These are phyloP conservation scores for Scheffersomyces parashehatae DNA, from an alignment of 1,139 yeast species.

Conservation along the genomic window DNA sequence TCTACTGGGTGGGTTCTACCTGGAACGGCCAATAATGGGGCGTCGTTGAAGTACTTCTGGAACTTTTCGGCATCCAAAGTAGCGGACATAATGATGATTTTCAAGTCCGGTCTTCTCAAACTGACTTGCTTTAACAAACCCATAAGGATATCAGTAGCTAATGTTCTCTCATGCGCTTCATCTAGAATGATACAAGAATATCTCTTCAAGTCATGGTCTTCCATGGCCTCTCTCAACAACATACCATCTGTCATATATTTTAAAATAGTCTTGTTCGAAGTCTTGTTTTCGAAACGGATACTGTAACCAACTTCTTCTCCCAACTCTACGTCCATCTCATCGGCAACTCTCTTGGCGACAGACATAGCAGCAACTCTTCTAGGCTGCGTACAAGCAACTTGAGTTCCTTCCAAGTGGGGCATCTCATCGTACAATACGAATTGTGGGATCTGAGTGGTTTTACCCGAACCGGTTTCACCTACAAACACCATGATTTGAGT, in stretches of 20 bases:
- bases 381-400: slow-evolving; percentile 96
- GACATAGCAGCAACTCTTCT: slow-evolving; percentile 98
- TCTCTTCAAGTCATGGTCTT: slow-evolving; percentile 76
- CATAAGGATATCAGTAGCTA: slow-evolving; percentile 96
- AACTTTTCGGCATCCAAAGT: slow-evolving; percentile 97
- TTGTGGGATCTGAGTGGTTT: slow-evolving; percentile 96
- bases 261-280: slow-evolving; percentile 74
- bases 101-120: slow-evolving; percentile 78
- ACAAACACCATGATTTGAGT: slow-evolving; percentile 97
- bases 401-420: slow-evolving; percentile 75
- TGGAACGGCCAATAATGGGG: slow-evolving; percentile 94
- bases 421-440: slow-evolving; percentile 91
- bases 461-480: slow-evolving; percentile 99
- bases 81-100: slow-evolving; percentile 95
- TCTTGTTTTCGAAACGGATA: slow-evolving; percentile 90
- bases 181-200: slow-evolving; percentile 92
- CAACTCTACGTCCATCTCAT: slow-evolving; percentile 87
- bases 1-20: slow-evolving; percentile 99
- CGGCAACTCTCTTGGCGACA: slow-evolving; percentile 94
- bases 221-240: slow-evolving; percentile 97
- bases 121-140: slow-evolving; percentile 87
- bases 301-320: slow-evolving; percentile 95
- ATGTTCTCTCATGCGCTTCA: slow-evolving; percentile 98
- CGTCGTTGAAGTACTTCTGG: slow-evolving; percentile 83
- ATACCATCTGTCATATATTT: slow-evolving; percentile 99